phyloP scores from a whole-genome alignment of 345 rosid genomes.

The Ailanthus altissimus region DNA sequence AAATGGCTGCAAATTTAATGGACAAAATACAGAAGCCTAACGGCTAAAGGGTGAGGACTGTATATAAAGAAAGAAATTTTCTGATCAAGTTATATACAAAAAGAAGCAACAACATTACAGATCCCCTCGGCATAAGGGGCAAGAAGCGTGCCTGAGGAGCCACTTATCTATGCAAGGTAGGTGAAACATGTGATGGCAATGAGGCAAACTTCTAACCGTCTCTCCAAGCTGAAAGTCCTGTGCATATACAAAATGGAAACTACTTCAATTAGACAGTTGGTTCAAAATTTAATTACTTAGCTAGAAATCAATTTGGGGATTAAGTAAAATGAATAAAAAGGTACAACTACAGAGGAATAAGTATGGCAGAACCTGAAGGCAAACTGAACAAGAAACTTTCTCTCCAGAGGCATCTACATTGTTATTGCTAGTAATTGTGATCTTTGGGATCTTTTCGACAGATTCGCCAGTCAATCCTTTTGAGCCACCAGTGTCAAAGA shows the following conservation, averaged over 20 bases:
- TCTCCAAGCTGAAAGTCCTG: conserved; percentile 97
- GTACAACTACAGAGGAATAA: background rate
- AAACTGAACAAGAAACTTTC: conserved; percentile 83
- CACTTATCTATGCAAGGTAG: conserved; percentile 96
- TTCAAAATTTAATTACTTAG: too few relatives aligned
- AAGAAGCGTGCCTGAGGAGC: conserved; percentile 87
- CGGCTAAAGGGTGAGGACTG: conserved; percentile 12
- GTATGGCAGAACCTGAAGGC: conserved; percentile 74
- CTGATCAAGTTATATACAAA: conserved; percentile 28
- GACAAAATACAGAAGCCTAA: conserved; percentile 21
- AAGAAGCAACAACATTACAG: conserved; percentile 40
- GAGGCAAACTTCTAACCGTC: conserved; percentile 89
- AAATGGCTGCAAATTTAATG: conserved; percentile 18
- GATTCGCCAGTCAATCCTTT: conserved; percentile 81
- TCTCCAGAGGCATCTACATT: conserved; percentile 74
- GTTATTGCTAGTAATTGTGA: conserved; percentile 64
- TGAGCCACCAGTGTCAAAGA: conserved; percentile 78
- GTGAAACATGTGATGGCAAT: conserved; percentile 98
- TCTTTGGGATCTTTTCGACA: conserved; percentile 81
- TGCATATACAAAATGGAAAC: background rate
- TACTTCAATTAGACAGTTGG: conserved; percentile 15
- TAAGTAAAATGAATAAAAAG: background rate
- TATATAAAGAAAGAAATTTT: conserved; percentile 26
- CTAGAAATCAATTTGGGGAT: background rate
- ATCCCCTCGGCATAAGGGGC: conserved; percentile 94